These are phyloP conservation scores for Ogataea nonfermentans DNA, from an alignment of 805 yeast species.

Conservation along the genomic window DNA sequence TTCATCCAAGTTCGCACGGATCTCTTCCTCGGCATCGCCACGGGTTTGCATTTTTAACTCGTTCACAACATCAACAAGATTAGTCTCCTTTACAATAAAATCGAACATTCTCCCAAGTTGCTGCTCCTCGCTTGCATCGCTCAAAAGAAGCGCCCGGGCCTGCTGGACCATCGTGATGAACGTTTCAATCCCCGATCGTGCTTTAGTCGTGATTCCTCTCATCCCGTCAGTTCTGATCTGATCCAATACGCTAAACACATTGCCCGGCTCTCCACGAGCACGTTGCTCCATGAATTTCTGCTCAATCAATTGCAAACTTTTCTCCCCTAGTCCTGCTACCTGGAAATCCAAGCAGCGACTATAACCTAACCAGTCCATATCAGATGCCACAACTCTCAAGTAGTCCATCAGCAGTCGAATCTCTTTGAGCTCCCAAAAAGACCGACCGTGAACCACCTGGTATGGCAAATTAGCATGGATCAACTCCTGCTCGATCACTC, in stretches of 20 bases:
- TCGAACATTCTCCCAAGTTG: slow-evolving; percentile 23
- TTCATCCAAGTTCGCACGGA: slow-evolving; percentile 28
- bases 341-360: slow-evolving; percentile 59
- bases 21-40: slow-evolving; percentile 22
- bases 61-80: slow-evolving; percentile 19
- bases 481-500: slow-evolving; percentile 63
- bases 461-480: slow-evolving; percentile 59
- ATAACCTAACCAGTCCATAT: slow-evolving; percentile 58
- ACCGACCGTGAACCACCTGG: slow-evolving; percentile 64
- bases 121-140: slow-evolving; percentile 3
- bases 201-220: slow-evolving; percentile 21
- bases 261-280: slow-evolving; percentile 8
- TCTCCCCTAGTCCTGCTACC: slow-evolving; percentile 64
- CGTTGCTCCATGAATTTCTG: slow-evolving; percentile 8
- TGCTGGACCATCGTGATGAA: slow-evolving; percentile 32
- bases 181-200: slow-evolving; percentile 24
- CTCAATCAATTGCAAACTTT: slow-evolving; percentile 34
- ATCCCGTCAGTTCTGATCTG: slow-evolving; percentile 13
- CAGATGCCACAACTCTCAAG: slow-evolving; percentile 58
- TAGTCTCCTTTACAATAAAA: slow-evolving; percentile 20
- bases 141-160: slow-evolving; percentile 16
- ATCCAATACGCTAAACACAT: slow-evolving; percentile 13
- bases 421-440: slow-evolving; percentile 79
- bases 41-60: slow-evolving; percentile 19
- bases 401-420: slow-evolving; percentile 61